A percentile compares a stretch with the other conserved stretches of the same genome.
Evolutionary conservation across 2,329 filamentous ascomycete species (phyloP).

Genomic region (Penicillium crustosum): DNA sequence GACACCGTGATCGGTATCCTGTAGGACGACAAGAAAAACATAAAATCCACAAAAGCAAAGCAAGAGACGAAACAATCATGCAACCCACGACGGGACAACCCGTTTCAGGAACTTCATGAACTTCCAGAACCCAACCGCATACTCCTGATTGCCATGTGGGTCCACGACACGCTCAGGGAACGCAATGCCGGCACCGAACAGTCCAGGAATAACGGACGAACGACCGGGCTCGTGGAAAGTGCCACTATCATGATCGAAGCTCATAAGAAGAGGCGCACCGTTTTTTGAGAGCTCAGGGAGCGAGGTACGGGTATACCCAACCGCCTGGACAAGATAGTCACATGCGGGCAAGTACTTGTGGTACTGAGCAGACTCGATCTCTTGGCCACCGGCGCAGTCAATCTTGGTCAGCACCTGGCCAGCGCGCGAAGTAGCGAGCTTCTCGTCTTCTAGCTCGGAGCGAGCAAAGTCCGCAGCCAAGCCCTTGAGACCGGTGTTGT

Average conservation of each 20-base stretch:
- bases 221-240: slow-evolving; percentile 48
- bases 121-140: slow-evolving; percentile 64
- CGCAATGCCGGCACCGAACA: slow-evolving; percentile 64
- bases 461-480: slow-evolving; percentile 60
- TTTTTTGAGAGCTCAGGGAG: slow-evolving; percentile 50
- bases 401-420: slow-evolving; percentile 51
- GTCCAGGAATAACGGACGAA: slow-evolving; percentile 48
- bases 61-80: not conserved
- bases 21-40: not conserved
- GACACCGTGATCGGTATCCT: not conserved
- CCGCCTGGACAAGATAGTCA: slow-evolving; percentile 57
- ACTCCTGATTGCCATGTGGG: slow-evolving; percentile 61
- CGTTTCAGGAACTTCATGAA: slow-evolving; percentile 64
- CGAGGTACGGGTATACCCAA: slow-evolving; percentile 56
- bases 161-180: slow-evolving; percentile 63
- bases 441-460: slow-evolving; percentile 57
- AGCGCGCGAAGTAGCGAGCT: slow-evolving; percentile 48
- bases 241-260: slow-evolving; percentile 41
- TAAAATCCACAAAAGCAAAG: not conserved
- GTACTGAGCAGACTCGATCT: slow-evolving; percentile 48
- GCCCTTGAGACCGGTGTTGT: slow-evolving; percentile 67
- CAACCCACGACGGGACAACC: slow-evolving; percentile 53
- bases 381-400: slow-evolving; percentile 41
- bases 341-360: slow-evolving; percentile 50
- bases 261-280: slow-evolving; percentile 27